Base-by-base conservation (phyloP, 768 basidiomycete genomes). In the Termitomyces eurrhizus region DNA sequence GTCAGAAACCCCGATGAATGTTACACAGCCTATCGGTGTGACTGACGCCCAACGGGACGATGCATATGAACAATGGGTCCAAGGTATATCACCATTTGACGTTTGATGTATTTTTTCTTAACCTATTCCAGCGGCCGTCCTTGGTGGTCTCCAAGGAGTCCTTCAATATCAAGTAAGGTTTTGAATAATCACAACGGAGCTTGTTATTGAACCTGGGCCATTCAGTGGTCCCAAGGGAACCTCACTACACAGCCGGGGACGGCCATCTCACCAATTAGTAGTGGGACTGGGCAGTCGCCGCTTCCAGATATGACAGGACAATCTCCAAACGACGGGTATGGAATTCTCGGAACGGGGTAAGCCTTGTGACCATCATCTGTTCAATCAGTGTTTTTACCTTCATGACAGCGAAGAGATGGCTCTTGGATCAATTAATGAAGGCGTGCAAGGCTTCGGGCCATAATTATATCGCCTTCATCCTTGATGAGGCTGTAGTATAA, bases 261-360 rank as follows among this genome's bases (percentile, higher is more conserved):
- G 11, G 71, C 76, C 1, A 75, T 87, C 52, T 70, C 73, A 32
- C 67, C 76, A 0, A 62, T 65, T 32, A 63, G 66, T 18, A 71
- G 68, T 48, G 72, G 74, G 7, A 81, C 77, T n/a, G n/a, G n/a
- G 7, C 64, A 68, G 29, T 71, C 73, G 37, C 61, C 70, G 7
- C 71, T 59, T 32, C 66, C 66, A 16, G 70, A 71, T 45, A 70
- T 71, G 21, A 80, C 80, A 5, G 84, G 83, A 7, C 56, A 75
- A n/a, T 84, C 85, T 3, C 87, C 87, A 32, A 84, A 86, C 58
- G 87, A 89, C 71, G 87, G 87, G 68, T 88, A 88, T 66, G 75
- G 77, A 41, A 74, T 66, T 56, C 72, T 75, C 41, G 78, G 77
- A 14, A 56, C 66, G 62, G 78, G 74, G 80, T 81, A 65, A 53